Base-by-base conservation (phyloP, 2,329 filamentous ascomycete genomes). In the Xylariales sp. region DNA sequence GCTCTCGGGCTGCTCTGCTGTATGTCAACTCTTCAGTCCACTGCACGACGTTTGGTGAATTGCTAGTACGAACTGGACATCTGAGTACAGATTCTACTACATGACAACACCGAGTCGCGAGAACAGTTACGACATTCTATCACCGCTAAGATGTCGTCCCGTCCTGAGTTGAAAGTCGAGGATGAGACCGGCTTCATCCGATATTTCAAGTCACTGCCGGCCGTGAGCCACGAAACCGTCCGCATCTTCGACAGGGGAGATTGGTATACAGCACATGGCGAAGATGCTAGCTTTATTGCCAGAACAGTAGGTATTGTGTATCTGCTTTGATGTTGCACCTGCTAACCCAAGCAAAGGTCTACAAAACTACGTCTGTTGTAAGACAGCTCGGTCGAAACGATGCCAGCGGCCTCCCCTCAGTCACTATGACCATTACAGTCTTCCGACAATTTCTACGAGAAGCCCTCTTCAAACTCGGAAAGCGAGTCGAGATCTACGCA, bases 131-230 rank as follows among this genome's bases (percentile, higher is more conserved):
- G n/a, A n/a, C n/a, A n/a, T n/a, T n/a, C n/a, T n/a, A n/a, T n/a
- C n/a, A n/a, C n/a, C n/a, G n/a, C n/a, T n/a, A n/a, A n/a, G 31
- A 78, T 78, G 74, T 68, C 66, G 40, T 76, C 73, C 27, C 62
- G 75, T 48, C 75, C 75, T 10, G 75, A 79, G 52, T 64, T 79
- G 48, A 77, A 76, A 58, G 88, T 97, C 60, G 94, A 98, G 58
- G 93, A 98, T 60, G 93, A 98, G 71, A 82, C 84, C 58, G 89
- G 91, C 52, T 98, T 98, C 73, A 96, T 97, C 68, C 88, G 84
- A 53, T 95, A 89, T 69, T 98, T 94, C 73, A 91, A 91, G 54
- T 84, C 82, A n/a, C 75, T 98, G 3, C 81, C 88, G 5, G 56
- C 71, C 11, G 80, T 81, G 40, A 79, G 81, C 52, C 76, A 81